A percentile compares a stretch with the other conserved stretches of the same genome.
phyloP scores from a whole-genome alignment of 345 rosid genomes.

The Rhizophora mangle region DNA sequence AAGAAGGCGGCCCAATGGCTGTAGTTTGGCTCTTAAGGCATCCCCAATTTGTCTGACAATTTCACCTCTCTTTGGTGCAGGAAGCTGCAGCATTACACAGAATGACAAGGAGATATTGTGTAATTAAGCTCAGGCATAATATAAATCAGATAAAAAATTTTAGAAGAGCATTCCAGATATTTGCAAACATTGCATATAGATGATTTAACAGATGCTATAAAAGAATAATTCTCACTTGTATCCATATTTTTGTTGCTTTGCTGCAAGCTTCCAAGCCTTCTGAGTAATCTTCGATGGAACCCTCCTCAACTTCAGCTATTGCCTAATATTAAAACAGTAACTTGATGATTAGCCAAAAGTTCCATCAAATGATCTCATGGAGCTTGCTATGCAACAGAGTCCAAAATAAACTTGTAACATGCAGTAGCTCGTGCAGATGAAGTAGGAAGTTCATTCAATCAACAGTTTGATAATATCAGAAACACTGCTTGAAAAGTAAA shows the following conservation, averaged over 20 bases:
- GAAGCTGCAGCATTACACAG: conserved; percentile 46
- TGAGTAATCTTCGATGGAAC: conserved; percentile 76
- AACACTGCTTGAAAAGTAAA: not conserved
- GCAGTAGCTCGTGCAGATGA: not conserved
- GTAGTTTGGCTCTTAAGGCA: conserved; percentile 75
- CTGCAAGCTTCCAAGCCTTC: conserved; percentile 77
- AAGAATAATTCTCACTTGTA: conserved; percentile 47
- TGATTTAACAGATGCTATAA: not conserved
- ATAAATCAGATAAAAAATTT: not conserved
- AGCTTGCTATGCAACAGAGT: not conserved
- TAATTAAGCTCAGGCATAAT: not conserved
- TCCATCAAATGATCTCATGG: not conserved
- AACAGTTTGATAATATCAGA: not conserved
- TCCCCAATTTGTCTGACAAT: conserved; percentile 96
- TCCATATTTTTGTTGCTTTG: conserved; percentile 84
- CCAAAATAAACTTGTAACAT: not conserved
- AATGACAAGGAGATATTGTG: not conserved
- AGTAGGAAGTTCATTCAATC: not conserved
- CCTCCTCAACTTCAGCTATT: conserved; percentile 78
- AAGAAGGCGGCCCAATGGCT: conserved; percentile 77
- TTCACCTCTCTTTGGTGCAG: conserved; percentile 97
- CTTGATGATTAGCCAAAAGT: not conserved
- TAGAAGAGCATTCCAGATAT: not conserved
- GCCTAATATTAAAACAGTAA: conserved; percentile 12
- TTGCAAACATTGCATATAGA: not conserved